Base-by-base conservation (phyloP, 805 yeast genomes). In the Metschnikowia reukaufii region DNA sequence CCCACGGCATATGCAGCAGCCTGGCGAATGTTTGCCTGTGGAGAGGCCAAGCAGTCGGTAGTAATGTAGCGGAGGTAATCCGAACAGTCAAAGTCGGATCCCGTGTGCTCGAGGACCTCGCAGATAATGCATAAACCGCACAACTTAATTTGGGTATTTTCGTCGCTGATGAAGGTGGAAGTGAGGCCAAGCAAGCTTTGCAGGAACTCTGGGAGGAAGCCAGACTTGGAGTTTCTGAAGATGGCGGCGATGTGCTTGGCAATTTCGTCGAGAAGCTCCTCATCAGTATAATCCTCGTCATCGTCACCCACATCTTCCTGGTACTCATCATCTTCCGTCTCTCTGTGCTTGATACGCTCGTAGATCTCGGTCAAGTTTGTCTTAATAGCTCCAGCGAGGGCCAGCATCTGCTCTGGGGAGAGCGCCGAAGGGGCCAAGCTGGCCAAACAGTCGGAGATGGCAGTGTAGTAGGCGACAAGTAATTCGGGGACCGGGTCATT, bases 1-100 rank as follows among this genome's bases (percentile, higher is more conserved):
- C 99, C 98, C 47, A 91, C 80, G 31, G 87, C 80, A 58, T 83
- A 85, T 0, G 94, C 81, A 2, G 96, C 91, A 10, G 88, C 88
- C 70, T 94, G 97, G 57, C 97, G 84, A 31, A 91, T 75, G 4
- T 82, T 74, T 3, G 96, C 81, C 42, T 82, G 82, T 7, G 87
- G 72, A 10, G 84, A 77, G 2, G 83, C 75, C 41, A 91, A 68
- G 2, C 86, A 77, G 45, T 82, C 84, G n/a, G 83, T 83, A 27
- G 89, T 72, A 29, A 79, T 80, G 50, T 73, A 74, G 44, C 84
- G 65, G 62, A 88, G 86, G 54, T 81, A 63, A 36, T 83, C 88
- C 58, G 82, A 81, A 61, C 81, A 86, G 21, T 76, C 74, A 42
- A 72, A 74, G 0, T 94, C 81, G 8, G 84, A 76, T 18, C 96